Base-by-base conservation (phyloP, 306 rosid species). In the Trichosanthes truncata region DNA sequence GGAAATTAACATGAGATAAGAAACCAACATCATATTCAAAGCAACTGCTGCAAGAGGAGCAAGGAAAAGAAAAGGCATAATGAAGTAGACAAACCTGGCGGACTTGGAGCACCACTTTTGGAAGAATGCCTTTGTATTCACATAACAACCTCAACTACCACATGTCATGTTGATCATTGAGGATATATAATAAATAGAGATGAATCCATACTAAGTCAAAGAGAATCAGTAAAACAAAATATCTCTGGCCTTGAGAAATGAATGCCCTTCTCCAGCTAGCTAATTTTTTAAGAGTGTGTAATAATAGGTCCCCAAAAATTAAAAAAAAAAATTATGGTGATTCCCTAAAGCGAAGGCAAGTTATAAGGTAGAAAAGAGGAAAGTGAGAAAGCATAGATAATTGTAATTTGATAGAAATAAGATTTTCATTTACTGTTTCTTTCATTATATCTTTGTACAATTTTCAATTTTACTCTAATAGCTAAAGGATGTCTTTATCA, bases 121-220 rank as follows among this genome's bases (percentile, higher is more conserved):
- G 93, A 80, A 92, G 88, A 81, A 92, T 82, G 74, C 98, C 97
- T 82, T 91, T 91, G 81, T 86, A 83, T 76, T 92, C 97, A 78
- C 90, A 86, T 35, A 84, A 78, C 85, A 91, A 82, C 84, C 87
- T 92, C 86, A 87, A 97, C 97, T 92, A 80, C 79, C 84, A 49
- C 78, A 79, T 18, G 78, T 73, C 62, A 76, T 20, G 80, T 35
- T 18, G 56, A 72, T 29, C 80, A 87, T 79, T 46, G 23, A 3
- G 49, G 69, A 77, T 52, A 56, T 56, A 17, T 15, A 21, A 18
- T 49, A 75, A 36, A 55, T 9, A 18, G 5, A 75, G 65, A 49
- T 0, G 13, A 41, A n/a, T 6, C 33, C 21, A 21, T 7, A 33
- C 72, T 17, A 65, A 46, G 40, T 46, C 17, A 62, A 14, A 31